These are phyloP conservation scores for Chaetomium cochliodes DNA, from an alignment of 495 filamentous ascomycete genomes.

Conservation along the genomic window DNA sequence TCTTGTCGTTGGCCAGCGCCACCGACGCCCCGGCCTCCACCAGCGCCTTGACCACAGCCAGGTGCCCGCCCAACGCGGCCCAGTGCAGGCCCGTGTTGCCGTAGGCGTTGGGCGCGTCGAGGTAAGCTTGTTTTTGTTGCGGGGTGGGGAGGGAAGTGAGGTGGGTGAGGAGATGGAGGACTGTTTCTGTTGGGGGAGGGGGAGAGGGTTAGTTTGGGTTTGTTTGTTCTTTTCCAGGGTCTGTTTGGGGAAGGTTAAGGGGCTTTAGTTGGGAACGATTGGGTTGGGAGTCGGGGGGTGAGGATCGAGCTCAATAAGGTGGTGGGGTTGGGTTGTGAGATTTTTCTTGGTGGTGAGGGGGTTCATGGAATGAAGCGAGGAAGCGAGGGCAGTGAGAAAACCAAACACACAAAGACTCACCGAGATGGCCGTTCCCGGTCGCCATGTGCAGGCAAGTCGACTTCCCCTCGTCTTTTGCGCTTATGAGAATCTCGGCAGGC, in stretches of 20 bases:
- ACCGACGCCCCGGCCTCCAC: conserved; percentile 63
- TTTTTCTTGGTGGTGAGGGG: neutral
- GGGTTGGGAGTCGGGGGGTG: too few relatives aligned
- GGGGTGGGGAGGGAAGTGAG: conserved; percentile 31
- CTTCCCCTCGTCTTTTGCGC: conserved; percentile 66
- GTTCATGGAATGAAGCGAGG: neutral
- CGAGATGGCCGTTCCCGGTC: conserved; percentile 79
- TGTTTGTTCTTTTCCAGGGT: neutral
- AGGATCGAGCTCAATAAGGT: too few relatives aligned
- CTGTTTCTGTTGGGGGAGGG: conserved; percentile 36
- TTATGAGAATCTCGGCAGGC: conserved; percentile 57
- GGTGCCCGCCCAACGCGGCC: conserved; percentile 84
- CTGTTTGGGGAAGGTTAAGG: too few relatives aligned
- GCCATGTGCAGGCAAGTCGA: conserved; percentile 86
- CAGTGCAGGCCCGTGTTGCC: conserved; percentile 92
- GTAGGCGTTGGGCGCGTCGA: conserved; percentile 70
- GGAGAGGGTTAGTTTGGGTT: neutral
- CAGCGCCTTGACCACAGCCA: conserved; percentile 73
- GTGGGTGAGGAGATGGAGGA: conserved; percentile 41
- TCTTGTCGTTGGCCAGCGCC: conserved; percentile 70
- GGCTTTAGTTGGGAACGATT: too few relatives aligned
- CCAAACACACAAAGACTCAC: conserved; percentile 45
- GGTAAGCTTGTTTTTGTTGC: conserved; percentile 38
- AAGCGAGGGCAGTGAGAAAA: neutral
- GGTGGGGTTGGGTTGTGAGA: neutral